Evolutionary conservation across 495 filamentous ascomycete genomes (phyloP), one percentile per base, ranked within the genome.

Genomic region (Apiosordaria backusii): DNA sequence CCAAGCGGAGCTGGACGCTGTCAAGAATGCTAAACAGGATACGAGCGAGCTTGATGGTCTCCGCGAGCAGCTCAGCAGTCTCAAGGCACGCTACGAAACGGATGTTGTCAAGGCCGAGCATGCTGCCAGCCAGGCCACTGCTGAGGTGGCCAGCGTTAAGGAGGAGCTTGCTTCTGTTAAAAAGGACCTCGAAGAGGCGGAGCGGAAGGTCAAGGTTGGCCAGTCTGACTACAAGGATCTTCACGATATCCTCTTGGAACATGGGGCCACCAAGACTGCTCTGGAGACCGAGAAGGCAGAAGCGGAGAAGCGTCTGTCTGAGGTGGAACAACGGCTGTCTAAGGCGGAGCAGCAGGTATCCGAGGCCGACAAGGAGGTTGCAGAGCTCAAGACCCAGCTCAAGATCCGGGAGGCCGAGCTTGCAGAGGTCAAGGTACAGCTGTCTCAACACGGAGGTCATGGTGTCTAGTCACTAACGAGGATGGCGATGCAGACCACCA

Each of bases 171-270:
- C 72, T 53, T 75, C 77, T 61, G 70, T 75, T 2, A 70, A 78
- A 65, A 80, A 83, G 67, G 80, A 83, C 45, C 72, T 83, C 0
- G 79, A 83, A 61, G 84, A 85, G 67, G 85, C 83, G 71, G 79
- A 83, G 68, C 79, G 81, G 13, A 80, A 77, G 67, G 65, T 75
- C 24, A 80, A 82, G 76, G 83, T 78, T 22, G 76, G 80, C 22
- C 74, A 80, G 72, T 76, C 81, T 24, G 84, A 86, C 69, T 85
- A 84, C 72, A 80, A 83, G 68, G 81, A 83, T 64, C 81, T 85
- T 81, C 82, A 86, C 64, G 82, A 85, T 23, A 45, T 45, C 9
- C 10, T 45, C 3, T 7, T 9, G 35, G 35, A 45, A 13, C 35
- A 45, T 13, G 35, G 35, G 9, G 16, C 10, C 35, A 84, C 80